Base-by-base conservation (phyloP, 192 early-diverging fungal genomes). In the Gonapodya prolifera region DNA sequence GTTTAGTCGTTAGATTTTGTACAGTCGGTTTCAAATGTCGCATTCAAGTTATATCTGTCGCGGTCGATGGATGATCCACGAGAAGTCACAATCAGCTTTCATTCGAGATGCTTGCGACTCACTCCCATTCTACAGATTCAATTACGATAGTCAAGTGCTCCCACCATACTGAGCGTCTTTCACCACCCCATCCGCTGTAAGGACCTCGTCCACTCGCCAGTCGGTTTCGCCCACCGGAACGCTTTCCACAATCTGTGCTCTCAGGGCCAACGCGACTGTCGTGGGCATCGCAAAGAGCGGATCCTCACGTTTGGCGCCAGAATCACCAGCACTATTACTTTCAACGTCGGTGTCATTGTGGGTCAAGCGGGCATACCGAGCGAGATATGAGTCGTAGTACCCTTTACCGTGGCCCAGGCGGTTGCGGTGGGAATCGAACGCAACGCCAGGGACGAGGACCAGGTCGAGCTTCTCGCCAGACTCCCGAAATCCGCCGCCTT, bases 361-460 rank as follows among this genome's bases (percentile, higher is more conserved):
- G 8, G 45, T 23, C 45, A 61, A 16, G 45, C 45, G 45, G 45
- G n/a, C 8, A 23, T 61, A 61, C 23, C 23, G 8, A 23, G 45
- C 8, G 45, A 61, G 45, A 23, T 61, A 61, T 8, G 45, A 16
- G 45, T 61, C 45, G 23, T 61, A 61, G 45, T 81, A 89, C 84
- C 89, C 90, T 83, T 86, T 86, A 23, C 90, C 90, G 75, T 91
- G 90, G 16, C 90, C 90, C 31, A 91, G 80, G 29, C 90, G 79
- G 77, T 86, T 87, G 77, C 86, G 83, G 75, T 79, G 78, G 1
- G 69, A 61, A 75, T 91, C 90, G 80, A 91, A 91, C 0, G 87
- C 89, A 0, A 91, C 75, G 75, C 85, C 86, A 13, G 90, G 90
- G 69, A 90, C 84, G 73, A 91, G 80, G 61, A 91, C 87, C 75